Conservation (phyloP, 202 grass and related monocot species). For the Schoenoplectus tabernaemontani region DNA sequence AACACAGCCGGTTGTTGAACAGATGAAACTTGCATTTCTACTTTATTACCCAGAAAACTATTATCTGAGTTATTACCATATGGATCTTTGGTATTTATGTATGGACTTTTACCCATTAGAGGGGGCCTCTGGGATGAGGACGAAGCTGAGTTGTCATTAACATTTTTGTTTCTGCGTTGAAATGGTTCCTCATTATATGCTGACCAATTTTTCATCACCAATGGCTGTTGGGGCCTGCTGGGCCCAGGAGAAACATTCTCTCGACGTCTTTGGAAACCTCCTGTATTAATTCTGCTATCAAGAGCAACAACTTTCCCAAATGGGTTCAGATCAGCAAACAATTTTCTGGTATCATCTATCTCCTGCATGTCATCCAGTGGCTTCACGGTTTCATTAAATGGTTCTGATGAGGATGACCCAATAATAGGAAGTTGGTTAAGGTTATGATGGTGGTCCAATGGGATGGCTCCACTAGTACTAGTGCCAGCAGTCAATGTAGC, state of each 20-base stretch:
- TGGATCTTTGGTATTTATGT: constrained; percentile 21
- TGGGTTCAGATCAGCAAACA: constrained; percentile 96
- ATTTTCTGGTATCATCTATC: constrained; percentile 50
- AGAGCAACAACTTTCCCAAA: constrained; percentile 36
- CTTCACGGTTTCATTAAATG: constrained; percentile 35
- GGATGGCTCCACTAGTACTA: constrained; percentile 33
- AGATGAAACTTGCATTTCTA: constrained; percentile 30
- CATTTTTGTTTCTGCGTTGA: constrained; percentile 76
- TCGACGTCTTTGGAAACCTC: constrained; percentile 50
- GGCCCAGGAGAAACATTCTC: constrained; percentile 61
- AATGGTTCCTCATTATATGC: constrained; percentile 73
- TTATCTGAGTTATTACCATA: constrained; percentile 21
- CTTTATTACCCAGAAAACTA: constrained; percentile 37
- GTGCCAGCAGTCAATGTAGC: constrained; percentile 35
- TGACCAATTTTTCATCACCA: constrained; percentile 94
- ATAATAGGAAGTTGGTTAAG: constrained; percentile 49
- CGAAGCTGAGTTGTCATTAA: constrained; percentile 52
- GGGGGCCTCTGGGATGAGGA: constrained; percentile 53
- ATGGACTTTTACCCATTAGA: constrained; percentile 41
- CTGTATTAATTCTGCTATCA: constrained; percentile 48
- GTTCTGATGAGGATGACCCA: constrained; percentile 46
- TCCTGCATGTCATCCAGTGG: constrained; percentile 34
- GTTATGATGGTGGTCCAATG: constrained; percentile 34
- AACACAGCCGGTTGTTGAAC: constrained; percentile 28
- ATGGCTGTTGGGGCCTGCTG: constrained; percentile 62